phyloP scores from a whole-genome alignment of 768 basidiomycete species.

The Kwoniella europaea region DNA sequence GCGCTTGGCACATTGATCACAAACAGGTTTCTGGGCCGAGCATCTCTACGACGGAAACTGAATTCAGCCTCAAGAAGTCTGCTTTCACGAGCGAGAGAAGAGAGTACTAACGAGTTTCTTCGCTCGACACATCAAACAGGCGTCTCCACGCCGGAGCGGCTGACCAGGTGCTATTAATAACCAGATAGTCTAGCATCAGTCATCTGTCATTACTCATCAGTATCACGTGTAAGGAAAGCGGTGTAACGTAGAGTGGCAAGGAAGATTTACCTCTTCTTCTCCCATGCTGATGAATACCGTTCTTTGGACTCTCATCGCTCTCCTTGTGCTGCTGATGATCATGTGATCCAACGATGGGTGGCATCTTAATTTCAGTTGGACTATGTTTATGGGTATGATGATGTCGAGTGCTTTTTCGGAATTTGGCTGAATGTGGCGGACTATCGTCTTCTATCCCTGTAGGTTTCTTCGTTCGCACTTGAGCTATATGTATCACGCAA shows the following conservation, averaged over 20 bases:
- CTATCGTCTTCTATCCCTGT: neutral
- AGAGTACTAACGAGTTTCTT: constrained; percentile 43
- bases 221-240: neutral
- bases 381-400: neutral
- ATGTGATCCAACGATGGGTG: neutral
- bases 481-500: neutral
- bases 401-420: neutral
- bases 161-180: constrained; percentile 21
- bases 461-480: neutral
- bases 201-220: neutral
- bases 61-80: neutral
- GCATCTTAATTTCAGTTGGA: constrained; percentile 1
- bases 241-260: neutral
- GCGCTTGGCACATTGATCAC: constrained; percentile 47
- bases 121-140: constrained; percentile 49
- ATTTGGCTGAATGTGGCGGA: neutral
- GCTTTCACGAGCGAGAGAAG: neutral
- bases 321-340: neutral
- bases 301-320: neutral
- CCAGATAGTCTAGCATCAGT: neutral
- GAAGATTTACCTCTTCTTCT: constrained; percentile 1
- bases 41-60: constrained; percentile 32
- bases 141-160: constrained; percentile 43
- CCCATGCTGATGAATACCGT: neutral
- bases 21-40: constrained; percentile 40